Conservation (phyloP, 2,329 filamentous ascomycete species). For the Keithomyces neogunnii region DNA sequence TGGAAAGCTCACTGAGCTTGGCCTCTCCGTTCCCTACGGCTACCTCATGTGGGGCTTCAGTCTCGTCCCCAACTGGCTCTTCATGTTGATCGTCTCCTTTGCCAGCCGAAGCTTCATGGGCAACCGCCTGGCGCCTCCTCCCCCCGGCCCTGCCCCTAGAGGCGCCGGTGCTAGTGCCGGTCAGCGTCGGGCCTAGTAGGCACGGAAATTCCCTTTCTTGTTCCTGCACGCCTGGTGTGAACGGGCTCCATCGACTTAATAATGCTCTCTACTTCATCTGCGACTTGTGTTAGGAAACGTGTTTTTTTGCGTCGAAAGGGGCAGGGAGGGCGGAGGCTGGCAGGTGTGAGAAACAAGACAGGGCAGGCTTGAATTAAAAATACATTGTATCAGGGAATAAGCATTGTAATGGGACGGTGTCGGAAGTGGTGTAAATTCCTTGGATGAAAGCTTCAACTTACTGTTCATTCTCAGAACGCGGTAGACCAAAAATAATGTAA, state of each 20-base stretch:
- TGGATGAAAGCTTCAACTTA: too few relatives aligned
- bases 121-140: constrained; percentile 22
- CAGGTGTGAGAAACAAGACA: not conserved
- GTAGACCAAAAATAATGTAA: not conserved
- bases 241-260: not conserved
- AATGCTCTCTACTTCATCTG: not conserved
- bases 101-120: constrained; percentile 65
- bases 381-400: too few relatives aligned
- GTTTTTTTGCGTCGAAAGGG: not conserved
- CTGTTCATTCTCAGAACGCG: not conserved
- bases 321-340: not conserved
- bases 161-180: constrained; percentile 4
- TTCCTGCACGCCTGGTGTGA: not conserved
- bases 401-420: too few relatives aligned
- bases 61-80: constrained; percentile 63
- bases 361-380: too few relatives aligned
- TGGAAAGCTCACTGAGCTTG: constrained; percentile 54
- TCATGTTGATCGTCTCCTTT: constrained; percentile 70
- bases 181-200: constrained; percentile 3
- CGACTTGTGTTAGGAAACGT: not conserved
- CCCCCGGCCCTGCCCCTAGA: constrained; percentile 8
- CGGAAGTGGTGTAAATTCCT: too few relatives aligned
- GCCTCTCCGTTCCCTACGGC: constrained; percentile 54
- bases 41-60: constrained; percentile 61
- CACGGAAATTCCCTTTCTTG: not conserved